Evolutionary conservation across 2,329 filamentous ascomycete species (phyloP).

Genomic region (Nemania sp.): DNA sequence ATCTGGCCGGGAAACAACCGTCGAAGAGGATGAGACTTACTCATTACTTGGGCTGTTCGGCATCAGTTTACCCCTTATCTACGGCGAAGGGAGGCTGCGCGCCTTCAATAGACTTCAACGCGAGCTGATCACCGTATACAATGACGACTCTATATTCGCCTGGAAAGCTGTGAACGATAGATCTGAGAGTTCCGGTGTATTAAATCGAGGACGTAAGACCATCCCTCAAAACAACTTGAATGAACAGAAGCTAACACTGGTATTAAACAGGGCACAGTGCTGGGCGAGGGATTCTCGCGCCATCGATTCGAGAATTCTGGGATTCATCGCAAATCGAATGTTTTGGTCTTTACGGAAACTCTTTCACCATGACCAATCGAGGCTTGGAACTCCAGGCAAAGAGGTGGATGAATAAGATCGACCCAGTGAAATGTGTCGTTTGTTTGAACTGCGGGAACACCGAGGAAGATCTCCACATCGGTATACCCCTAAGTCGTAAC

Average conservation of each 20-base stretch:
- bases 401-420: constrained; percentile 2
- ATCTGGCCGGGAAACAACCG: constrained; percentile 26
- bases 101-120: constrained; percentile 35
- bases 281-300: constrained; percentile 11
- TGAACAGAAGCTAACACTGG: no score
- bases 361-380: constrained; percentile 17
- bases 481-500: neutral
- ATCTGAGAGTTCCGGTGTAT: no score
- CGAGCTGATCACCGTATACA: constrained; percentile 28
- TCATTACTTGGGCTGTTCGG: constrained; percentile 37
- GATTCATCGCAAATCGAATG: constrained; percentile 9
- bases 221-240: no score
- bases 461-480: neutral
- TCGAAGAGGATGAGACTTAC: constrained; percentile 35
- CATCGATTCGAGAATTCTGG: constrained; percentile 17
- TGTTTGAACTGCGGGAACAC: neutral
- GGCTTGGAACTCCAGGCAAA: constrained; percentile 11
- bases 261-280: neutral
- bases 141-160: constrained; percentile 24
- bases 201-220: no score
- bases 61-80: constrained; percentile 36
- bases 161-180: constrained; percentile 8
- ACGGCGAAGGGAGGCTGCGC: constrained; percentile 34
- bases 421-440: neutral
- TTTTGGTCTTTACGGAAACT: constrained; percentile 8